Conservation (phyloP, 257 asterid genomes). For the Ilex aquifolium region DNA sequence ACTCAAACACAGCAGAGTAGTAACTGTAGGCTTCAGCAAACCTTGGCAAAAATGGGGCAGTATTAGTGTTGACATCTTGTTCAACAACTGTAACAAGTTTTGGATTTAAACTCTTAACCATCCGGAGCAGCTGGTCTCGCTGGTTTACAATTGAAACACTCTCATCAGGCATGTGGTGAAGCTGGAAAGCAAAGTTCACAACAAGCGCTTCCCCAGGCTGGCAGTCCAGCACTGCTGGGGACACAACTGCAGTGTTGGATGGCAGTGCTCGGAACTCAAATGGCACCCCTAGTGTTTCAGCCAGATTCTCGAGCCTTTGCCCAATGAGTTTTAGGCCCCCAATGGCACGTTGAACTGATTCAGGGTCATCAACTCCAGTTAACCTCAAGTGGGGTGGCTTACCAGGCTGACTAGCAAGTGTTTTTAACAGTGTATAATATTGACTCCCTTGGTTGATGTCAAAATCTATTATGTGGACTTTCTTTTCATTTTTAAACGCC, state of each 20-base stretch:
- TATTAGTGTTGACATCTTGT: constrained; percentile 86
- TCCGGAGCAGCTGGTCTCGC: constrained; percentile 82
- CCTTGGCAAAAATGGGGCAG: constrained; percentile 74
- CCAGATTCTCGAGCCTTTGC: constrained; percentile 60
- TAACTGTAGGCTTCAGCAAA: constrained; percentile 73
- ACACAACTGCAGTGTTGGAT: constrained; percentile 55
- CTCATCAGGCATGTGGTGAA: constrained; percentile 97
- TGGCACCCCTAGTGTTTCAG: constrained; percentile 48
- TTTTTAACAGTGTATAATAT: constrained; percentile 71
- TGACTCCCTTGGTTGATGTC: constrained; percentile 97
- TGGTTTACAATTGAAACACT: constrained; percentile 72
- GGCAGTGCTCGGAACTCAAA: constrained; percentile 68
- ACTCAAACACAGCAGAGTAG: constrained; percentile 72
- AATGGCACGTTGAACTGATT: constrained; percentile 68
- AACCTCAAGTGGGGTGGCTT: constrained; percentile 50
- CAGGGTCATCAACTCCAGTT: constrained; percentile 95
- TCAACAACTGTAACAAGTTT: constrained; percentile 84
- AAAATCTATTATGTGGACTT: constrained; percentile 78
- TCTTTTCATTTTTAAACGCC: constrained; percentile 51
- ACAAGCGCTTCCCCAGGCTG: constrained; percentile 62
- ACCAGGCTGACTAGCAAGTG: constrained; percentile 50
- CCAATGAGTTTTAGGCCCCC: constrained; percentile 76
- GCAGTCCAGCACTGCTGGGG: constrained; percentile 45
- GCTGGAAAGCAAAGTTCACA: constrained; percentile 93
- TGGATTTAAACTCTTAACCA: constrained; percentile 78